These are phyloP conservation scores for Solanum arcanum DNA, from an alignment of 257 asterid species.

Conservation along the genomic window DNA sequence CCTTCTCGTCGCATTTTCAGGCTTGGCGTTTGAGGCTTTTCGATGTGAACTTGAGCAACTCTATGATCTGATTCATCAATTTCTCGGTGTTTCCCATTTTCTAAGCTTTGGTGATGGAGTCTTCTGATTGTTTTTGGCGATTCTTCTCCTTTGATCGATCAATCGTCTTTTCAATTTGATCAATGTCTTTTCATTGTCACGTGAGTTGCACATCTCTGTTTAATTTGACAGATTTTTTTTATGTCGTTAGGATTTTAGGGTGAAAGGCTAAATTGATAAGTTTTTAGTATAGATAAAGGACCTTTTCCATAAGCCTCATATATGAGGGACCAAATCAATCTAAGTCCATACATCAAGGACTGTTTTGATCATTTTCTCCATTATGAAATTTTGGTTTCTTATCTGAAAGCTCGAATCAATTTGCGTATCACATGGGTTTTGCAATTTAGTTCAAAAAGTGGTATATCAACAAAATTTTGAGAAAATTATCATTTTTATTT, in stretches of 20 bases:
- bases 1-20: conserved; percentile 90
- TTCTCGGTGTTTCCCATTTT: conserved; percentile 83
- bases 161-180: neutral
- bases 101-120: neutral
- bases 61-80: conserved; percentile 86
- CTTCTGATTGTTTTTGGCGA: neutral
- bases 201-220: no score
- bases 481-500: neutral
- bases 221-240: no score
- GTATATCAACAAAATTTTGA: neutral
- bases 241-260: no score
- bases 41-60: conserved; percentile 69
- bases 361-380: neutral
- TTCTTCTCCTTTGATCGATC: neutral
- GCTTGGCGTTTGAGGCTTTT: conserved; percentile 85
- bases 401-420: neutral
- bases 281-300: no score
- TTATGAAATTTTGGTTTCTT: neutral
- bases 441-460: neutral
- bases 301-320: no score
- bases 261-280: no score
- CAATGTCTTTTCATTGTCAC: no score
- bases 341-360: no score
- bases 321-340: no score
- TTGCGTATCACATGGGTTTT: neutral